Base-by-base conservation (phyloP, 2,329 filamentous ascomycete genomes). In the Paecilomyces sp. region DNA sequence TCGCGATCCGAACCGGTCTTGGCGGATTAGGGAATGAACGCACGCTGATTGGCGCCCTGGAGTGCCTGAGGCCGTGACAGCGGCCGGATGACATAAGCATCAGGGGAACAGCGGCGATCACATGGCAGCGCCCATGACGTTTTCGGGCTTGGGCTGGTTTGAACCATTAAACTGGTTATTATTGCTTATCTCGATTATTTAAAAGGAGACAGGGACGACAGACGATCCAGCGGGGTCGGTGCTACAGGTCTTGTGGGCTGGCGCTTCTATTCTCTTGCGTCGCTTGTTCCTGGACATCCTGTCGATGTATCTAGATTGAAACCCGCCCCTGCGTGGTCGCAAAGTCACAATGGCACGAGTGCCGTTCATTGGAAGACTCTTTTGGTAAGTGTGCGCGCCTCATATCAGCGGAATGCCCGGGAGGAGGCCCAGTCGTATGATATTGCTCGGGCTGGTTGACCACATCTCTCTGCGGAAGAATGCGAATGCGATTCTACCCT, bases 281-380 rank as follows among this genome's bases (percentile, higher is more conserved):
- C 18, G 15, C 18, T n/a, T 18, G 15, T 18, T 47, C 18, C 41
- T 18, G 18, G 41, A 47, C 6, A 22, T 47, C 41, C 41, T 18
- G 41, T 47, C 41, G 41, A 47, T 47, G 41, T 33, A 33, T 9
- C 3, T 41, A 41, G 36, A 41, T 41, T 41, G 34, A 36, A 12
- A 5, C 34, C 34, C 34, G 34, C 34, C 34, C 33, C 25, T 28
- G 15, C 15, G 41, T 18, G 41, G 41, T 47, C 41, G 41, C n/a
- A 18, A 30, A 54, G 15, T n/a, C 58, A 74, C 65, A 57, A 85
- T 85, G 80, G 76, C 83, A 60, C 78, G 81, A 61, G 80, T 88
- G 51, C 86, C 86, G 33, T 81, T 88, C 63, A 81, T 88, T 65
- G 85, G 85, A 55, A 80, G 86, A 62, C 79, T 88, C 34, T 80